Evolutionary conservation across 352 stramenopile species (phyloP).

Genomic region (Phytophthora sansomeana): DNA sequence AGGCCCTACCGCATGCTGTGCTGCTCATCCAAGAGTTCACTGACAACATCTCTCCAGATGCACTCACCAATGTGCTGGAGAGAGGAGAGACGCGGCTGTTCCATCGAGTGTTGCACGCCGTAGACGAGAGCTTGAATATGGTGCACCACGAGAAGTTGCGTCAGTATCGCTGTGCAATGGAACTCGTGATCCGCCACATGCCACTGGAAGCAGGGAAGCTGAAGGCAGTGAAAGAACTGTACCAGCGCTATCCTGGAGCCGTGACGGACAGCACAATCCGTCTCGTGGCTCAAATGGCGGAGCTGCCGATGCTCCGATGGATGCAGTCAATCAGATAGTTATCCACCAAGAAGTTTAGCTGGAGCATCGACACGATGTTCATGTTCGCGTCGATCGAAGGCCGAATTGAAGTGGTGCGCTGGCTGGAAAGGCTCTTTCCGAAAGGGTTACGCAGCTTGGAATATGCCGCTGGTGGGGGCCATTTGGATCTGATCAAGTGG

Average conservation of each 20-base stretch:
- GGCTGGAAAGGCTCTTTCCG: background rate
- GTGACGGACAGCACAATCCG: background rate
- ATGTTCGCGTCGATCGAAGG: background rate
- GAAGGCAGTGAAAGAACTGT: conserved; percentile 1
- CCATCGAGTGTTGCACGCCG: background rate
- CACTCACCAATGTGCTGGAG: conserved; percentile 8
- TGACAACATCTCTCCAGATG: background rate
- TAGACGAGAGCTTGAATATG: conserved; percentile 6
- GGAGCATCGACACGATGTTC: background rate
- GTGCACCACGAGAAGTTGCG: background rate
- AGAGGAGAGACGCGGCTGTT: conserved; percentile 5
- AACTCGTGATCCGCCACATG: background rate
- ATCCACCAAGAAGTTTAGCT: background rate
- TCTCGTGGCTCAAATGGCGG: background rate
- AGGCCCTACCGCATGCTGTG: conserved; percentile 7
- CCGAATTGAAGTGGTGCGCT: background rate
- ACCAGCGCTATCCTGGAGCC: background rate
- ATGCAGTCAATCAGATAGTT: background rate
- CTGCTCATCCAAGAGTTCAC: conserved; percentile 12
- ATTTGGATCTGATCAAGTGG: conserved; percentile 9
- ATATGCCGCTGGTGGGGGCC: background rate
- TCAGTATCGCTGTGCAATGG: conserved; percentile 1
- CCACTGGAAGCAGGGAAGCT: background rate
- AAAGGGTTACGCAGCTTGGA: background rate
- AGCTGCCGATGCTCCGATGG: background rate